Conservation (phyloP, 192 early-diverging fungal species). For the Pilobolus umbonatus region DNA sequence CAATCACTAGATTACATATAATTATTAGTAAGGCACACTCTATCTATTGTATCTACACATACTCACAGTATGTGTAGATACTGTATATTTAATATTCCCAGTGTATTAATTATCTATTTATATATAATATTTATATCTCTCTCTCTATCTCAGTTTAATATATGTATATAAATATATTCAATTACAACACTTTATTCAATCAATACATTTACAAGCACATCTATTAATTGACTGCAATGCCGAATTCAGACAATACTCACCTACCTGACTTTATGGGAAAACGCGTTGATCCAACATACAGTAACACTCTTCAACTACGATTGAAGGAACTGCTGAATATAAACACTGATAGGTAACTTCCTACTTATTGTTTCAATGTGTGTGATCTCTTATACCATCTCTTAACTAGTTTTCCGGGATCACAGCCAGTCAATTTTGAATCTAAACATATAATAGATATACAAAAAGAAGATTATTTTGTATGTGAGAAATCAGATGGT, state of each 20-base stretch:
- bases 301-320: slow-evolving; percentile 28
- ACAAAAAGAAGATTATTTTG: slow-evolving; percentile 58
- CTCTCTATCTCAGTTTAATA: too few species aligned
- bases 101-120: too few species aligned
- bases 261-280: slow-evolving; percentile 27
- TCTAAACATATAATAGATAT: slow-evolving; percentile 41
- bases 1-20: too few species aligned
- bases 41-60: too few species aligned
- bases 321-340: slow-evolving; percentile 27
- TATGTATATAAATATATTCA: too few species aligned
- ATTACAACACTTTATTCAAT: too few species aligned
- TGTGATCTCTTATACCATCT: too few species aligned
- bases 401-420: slow-evolving; percentile 53
- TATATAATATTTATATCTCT: too few species aligned
- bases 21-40: too few species aligned
- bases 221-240: not conserved
- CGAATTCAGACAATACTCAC: not conserved
- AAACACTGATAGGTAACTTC: slow-evolving; percentile 30
- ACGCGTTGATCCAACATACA: slow-evolving; percentile 37
- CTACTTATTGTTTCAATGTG: not conserved
- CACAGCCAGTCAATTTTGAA: slow-evolving; percentile 55
- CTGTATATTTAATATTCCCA: too few species aligned
- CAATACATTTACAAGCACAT: too few species aligned
- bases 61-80: too few species aligned
- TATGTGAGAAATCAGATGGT: slow-evolving; percentile 51